Base-by-base conservation (phyloP, 2,329 filamentous ascomycete species). In the Paraconiothyrium sp. region DNA sequence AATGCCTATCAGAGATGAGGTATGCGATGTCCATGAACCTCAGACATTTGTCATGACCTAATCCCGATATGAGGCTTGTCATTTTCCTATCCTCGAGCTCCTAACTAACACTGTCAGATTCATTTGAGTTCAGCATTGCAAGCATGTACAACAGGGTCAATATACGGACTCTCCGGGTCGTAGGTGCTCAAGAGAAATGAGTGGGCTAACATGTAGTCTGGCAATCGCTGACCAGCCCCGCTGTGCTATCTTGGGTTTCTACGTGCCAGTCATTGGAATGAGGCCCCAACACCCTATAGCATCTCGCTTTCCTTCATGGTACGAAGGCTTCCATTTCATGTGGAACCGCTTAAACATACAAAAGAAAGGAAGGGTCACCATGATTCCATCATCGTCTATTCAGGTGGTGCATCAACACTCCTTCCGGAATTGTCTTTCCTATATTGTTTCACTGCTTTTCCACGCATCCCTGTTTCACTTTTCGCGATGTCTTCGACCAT, bases 401-500 rank as follows among this genome's bases (percentile, higher is more conserved):
- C 37, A 54, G 22, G 24, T 49, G 24, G 43, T 54, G 2, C 16
- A 44, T 20, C 37, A 44, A 16, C n/a, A 20, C 35, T 47, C 6
- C 24, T 20, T 48, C 34, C 37, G 10, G 13, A 32, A n/a, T 24
- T 32, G 34, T 30, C 32, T 43, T 30, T 4, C 2, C 27, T 6
- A 30, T 30, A 27, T 22, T 27, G 20, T 41, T 41, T 41, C 37
- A 41, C 9, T 13, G 14, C 16, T 14, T 16, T 14, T 16, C 37
- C 37, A 41, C 10, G 16, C 3, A 2, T 16, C 37, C 37, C 5
- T 4, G 41, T 44, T n/a, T 44, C 6, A 44, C 9, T n/a, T 10
- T 48, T 24, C 27, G 51, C 1, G 4, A 67, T 67, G 60, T 54
- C 51, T 10, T 57, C 54, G 3, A 62, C 63, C 5, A 55, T 67